Conservation (phyloP, 306 rosid genomes). For the Quercus rubra region DNA sequence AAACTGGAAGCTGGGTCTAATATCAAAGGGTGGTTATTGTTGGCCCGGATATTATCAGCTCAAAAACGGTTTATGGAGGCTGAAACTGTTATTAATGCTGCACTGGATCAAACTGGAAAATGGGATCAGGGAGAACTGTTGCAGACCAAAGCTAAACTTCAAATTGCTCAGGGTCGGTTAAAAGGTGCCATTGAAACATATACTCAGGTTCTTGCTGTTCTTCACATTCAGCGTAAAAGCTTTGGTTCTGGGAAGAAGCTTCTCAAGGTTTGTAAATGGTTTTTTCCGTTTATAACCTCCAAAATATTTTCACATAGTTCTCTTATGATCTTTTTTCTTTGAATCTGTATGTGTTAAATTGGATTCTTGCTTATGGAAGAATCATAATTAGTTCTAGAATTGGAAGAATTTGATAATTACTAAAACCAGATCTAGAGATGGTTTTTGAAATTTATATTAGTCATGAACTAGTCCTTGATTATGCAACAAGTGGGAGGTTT, state of each 20-base stretch:
- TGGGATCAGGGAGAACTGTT: conserved; percentile 90
- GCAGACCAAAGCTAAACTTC: conserved; percentile 84
- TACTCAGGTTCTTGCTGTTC: conserved; percentile 66
- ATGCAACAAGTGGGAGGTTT: neutral
- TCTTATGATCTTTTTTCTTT: neutral
- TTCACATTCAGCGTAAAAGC: conserved; percentile 76
- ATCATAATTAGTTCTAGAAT: neutral
- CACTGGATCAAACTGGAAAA: conserved; percentile 81
- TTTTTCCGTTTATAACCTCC: neutral
- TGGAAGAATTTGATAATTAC: neutral
- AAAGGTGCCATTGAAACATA: conserved; percentile 65
- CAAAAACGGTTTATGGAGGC: conserved; percentile 66
- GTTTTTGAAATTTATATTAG: neutral
- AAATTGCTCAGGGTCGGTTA: conserved; percentile 67
- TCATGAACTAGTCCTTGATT: neutral
- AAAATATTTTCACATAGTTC: neutral
- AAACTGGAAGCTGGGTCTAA: conserved; percentile 66
- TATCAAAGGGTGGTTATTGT: conserved; percentile 68
- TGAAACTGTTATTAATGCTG: conserved; percentile 64
- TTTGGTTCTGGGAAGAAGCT: conserved; percentile 48
- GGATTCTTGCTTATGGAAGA: neutral
- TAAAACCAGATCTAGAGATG: neutral
- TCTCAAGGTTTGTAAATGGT: conserved; percentile 47
- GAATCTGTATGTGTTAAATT: neutral
- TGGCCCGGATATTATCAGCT: conserved; percentile 82